phyloP scores from a whole-genome alignment of 768 basidiomycete species.

The Saitozyma podzolica region DNA sequence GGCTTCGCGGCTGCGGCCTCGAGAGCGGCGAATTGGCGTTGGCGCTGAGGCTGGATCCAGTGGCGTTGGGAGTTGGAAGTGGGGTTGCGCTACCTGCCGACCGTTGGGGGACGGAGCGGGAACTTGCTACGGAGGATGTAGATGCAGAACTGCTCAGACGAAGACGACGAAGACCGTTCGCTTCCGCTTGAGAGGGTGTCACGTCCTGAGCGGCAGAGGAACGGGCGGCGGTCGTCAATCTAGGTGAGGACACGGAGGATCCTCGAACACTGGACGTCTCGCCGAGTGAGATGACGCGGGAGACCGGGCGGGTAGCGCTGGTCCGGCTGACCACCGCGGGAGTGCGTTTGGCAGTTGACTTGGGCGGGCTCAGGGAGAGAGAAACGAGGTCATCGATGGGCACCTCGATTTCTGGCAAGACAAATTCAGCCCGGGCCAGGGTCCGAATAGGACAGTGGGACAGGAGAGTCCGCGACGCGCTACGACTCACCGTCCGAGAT shows the following conservation, averaged over 20 bases:
- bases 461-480: no score
- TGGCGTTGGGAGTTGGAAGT: slow-evolving; percentile 2
- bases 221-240: background rate
- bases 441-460: no score
- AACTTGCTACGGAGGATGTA: slow-evolving; percentile 9
- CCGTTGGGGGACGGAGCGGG: slow-evolving; percentile 7
- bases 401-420: slow-evolving; percentile 70
- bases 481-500: slow-evolving; percentile 70
- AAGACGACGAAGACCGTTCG: slow-evolving; percentile 27
- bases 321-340: slow-evolving; percentile 8
- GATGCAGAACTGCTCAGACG: slow-evolving; percentile 31
- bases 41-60: background rate
- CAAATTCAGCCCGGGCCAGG: background rate
- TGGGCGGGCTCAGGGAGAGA: background rate
- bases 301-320: slow-evolving; percentile 12
- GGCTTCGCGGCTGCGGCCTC: slow-evolving; percentile 19
- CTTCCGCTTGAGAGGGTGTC: slow-evolving; percentile 11
- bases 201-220: background rate
- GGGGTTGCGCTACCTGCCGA: slow-evolving; percentile 1
- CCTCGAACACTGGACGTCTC: slow-evolving; percentile 6
- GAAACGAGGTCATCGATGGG: slow-evolving; percentile 69
- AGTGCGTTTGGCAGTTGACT: slow-evolving; percentile 30
- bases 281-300: slow-evolving; percentile 8
- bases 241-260: background rate
- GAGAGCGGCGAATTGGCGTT: no score